Evolutionary conservation across 352 stramenopile genomes (phyloP), one percentile per base, ranked within the genome.

Genomic region (Phytophthora gonapodyides): DNA sequence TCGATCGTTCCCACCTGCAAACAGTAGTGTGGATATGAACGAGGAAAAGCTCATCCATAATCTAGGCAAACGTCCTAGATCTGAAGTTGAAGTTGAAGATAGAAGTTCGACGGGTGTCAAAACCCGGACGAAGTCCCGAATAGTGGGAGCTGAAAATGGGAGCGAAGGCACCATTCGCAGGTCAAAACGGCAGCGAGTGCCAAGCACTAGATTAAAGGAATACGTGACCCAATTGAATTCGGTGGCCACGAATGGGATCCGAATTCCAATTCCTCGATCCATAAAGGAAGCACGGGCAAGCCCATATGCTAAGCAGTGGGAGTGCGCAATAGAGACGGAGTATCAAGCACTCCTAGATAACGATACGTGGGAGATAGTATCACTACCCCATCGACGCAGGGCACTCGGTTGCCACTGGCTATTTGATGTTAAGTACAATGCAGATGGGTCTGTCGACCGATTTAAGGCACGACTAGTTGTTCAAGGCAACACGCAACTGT

Each of bases 341-440:
- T 50, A 44, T 16, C 17, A 51, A 11, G 51, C 51, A 2, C 16
- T 45, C 6, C 16, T 51, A 21, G 36, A 13, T 7, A 51, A 50
- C 34, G 3, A 16, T 7, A 51, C 41, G 17, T 61, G 53, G 53
- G 15, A 40, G 2, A 13, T 47, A 40, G 42, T 40, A 3, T 7
- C 21, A 0, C 35, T 57, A 2, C 49, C 49, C 5, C 3, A 11
- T 40, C 21, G 17, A 7, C 24, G 49, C 15, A 27, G 21, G 16
- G n/a, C 15, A 38, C 15, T 40, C 0, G 36, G 36, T 2, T 57
- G 36, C 31, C 36, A 57, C 11, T 57, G 21, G 48, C 0, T 47
- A 5, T 57, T 57, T 31, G 21, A 57, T 47, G 21, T 47, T 30
- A 52, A 52, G 13, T 52, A 52, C n/a, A 47, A 64, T 11, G 8